Evolutionary conservation across 495 filamentous ascomycete genomes (phyloP).

Genomic region (Endocarpon pusillum): DNA sequence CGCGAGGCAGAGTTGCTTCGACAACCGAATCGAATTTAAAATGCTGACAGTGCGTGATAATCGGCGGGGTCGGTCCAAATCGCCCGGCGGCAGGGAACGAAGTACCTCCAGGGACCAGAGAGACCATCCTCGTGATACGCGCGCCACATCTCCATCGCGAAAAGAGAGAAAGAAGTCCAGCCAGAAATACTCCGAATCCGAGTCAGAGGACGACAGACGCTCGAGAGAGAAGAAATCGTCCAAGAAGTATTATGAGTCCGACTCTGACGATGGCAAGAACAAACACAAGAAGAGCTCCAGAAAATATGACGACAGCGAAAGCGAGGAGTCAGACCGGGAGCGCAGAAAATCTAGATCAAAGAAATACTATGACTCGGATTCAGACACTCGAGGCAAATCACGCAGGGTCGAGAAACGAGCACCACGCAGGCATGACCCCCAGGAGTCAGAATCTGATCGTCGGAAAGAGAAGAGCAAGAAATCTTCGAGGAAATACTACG

Average conservation of each 20-base stretch:
- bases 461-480: not conserved
- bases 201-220: conserved; percentile 6
- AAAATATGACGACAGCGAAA: conserved; percentile 4
- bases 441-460: not conserved
- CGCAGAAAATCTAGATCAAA: no score
- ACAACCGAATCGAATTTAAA: no score
- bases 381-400: no score
- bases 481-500: not conserved
- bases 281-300: conserved; percentile 5
- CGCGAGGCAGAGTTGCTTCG: no score
- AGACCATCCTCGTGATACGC: conserved; percentile 9
- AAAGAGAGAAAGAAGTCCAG: conserved; percentile 9
- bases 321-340: no score
- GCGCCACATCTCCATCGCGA: conserved; percentile 19
- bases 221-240: conserved; percentile 7
- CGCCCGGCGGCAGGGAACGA: conserved; percentile 32
- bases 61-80: conserved; percentile 34
- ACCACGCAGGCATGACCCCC: no score
- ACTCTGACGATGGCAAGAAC: conserved; percentile 4
- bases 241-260: conserved; percentile 10
- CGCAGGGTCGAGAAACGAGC: no score
- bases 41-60: conserved; percentile 1
- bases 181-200: conserved; percentile 13
- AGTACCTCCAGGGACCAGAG: conserved; percentile 35
- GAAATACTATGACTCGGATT: no score